Conservation (phyloP, 1,284 basidiomycete species). For the Cutaneotrichosporon dermatis region DNA sequence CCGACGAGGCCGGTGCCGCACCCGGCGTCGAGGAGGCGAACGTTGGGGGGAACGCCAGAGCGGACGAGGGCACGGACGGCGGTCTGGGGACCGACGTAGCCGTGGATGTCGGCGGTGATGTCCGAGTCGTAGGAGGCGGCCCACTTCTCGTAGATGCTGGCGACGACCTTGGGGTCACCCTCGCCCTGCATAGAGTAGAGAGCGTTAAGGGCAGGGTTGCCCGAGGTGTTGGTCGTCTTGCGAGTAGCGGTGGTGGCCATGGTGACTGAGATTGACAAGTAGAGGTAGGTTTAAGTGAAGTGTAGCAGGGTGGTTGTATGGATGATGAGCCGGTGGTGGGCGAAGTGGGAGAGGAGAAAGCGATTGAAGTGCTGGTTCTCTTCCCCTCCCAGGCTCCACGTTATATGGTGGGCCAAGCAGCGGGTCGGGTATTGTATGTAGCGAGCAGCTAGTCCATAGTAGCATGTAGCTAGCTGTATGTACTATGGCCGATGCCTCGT, state of each 20-base stretch:
- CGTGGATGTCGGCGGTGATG: neutral
- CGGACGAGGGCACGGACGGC: neutral
- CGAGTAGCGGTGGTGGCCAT: neutral
- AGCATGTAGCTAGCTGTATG: neutral
- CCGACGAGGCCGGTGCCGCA: conserved; percentile 18
- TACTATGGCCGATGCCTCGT: neutral
- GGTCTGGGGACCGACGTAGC: conserved; percentile 4
- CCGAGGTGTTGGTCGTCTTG: conserved; percentile 1
- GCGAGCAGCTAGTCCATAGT: neutral
- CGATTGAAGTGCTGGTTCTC: no score
- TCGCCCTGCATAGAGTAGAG: neutral
- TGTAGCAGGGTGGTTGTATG: no score
- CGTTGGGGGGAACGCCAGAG: neutral
- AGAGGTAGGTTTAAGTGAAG: no score
- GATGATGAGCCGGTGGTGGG: no score
- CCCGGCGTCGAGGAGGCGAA: conserved; percentile 8
- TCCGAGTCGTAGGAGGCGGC: conserved; percentile 28
- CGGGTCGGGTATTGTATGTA: no score
- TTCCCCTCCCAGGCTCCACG: no score
- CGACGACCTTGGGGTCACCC: neutral
- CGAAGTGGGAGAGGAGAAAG: no score
- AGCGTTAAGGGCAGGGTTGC: conserved; percentile 8
- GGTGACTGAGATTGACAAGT: neutral
- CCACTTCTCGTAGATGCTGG: conserved; percentile 30
- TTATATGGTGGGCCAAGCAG: no score